phyloP scores from a whole-genome alignment of 305 asterid genomes.

The Solanum chacoense region DNA sequence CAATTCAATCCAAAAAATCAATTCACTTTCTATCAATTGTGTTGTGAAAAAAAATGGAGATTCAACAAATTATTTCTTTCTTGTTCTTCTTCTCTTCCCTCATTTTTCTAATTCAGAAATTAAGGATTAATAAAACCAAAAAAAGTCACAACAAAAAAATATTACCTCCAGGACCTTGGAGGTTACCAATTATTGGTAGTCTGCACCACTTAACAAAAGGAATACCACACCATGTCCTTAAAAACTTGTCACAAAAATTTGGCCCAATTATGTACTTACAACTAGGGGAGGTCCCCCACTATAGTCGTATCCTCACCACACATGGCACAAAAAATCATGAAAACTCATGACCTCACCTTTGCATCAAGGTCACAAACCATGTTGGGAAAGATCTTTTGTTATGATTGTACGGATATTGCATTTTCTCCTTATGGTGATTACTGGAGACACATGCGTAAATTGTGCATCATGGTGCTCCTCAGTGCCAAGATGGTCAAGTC shows the following conservation, averaged over 20 bases:
- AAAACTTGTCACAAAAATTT: conserved; percentile 7
- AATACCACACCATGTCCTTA: conserved; percentile 1
- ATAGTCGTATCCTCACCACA: conserved; percentile 5
- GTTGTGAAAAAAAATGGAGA: neutral
- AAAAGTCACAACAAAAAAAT: neutral
- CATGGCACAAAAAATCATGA: conserved; percentile 9
- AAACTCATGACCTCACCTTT: conserved; percentile 6
- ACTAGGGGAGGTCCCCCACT: conserved; percentile 10
- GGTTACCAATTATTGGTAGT: neutral
- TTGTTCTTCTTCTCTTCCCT: neutral
- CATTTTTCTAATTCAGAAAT: neutral
- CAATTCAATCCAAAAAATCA: neutral
- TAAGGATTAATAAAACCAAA: neutral
- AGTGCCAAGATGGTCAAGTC: conserved; percentile 6
- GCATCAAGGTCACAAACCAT: conserved; percentile 6
- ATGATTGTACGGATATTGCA: neutral
- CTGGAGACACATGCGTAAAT: conserved; percentile 21
- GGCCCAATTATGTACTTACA: conserved; percentile 13
- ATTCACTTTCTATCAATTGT: neutral
- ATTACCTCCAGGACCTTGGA: conserved; percentile 3
- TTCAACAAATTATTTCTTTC: neutral
- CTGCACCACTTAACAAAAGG: neutral
- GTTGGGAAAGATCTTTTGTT: neutral
- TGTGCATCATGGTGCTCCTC: conserved; percentile 2
- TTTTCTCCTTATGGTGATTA: conserved; percentile 9